Percentiles rank a stretch among this genome's conserved stretches.
phyloP scores from a whole-genome alignment of 345 rosid genomes.

The Acer yangbiense region DNA sequence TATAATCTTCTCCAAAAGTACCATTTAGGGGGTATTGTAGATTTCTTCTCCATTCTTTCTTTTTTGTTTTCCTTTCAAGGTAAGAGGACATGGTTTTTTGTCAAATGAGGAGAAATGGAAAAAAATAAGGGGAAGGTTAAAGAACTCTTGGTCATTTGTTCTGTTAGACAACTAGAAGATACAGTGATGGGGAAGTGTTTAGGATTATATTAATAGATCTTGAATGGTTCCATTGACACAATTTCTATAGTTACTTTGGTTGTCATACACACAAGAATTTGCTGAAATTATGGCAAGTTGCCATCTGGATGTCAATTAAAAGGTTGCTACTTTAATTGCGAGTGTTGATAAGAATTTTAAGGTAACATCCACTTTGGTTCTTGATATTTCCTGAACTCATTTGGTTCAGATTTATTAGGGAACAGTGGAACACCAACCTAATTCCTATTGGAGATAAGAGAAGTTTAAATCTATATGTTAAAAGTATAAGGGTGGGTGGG shows the following conservation, averaged over 20 bases:
- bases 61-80: neutral
- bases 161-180: neutral
- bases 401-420: neutral
- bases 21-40: neutral
- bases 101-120: neutral
- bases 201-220: neutral
- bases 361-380: too few species aligned
- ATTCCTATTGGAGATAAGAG: neutral
- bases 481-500: neutral
- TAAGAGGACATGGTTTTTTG: neutral
- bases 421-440: too few species aligned
- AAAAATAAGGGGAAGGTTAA: neutral
- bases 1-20: neutral
- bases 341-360: neutral
- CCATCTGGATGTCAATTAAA: neutral
- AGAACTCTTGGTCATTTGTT: neutral
- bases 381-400: neutral
- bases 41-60: neutral
- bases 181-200: neutral
- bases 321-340: neutral
- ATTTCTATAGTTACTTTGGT: neutral
- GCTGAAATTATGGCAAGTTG: neutral
- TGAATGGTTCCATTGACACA: neutral
- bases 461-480: neutral
- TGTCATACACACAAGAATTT: neutral